phyloP scores from a whole-genome alignment of 1,284 basidiomycete species.

The Boletus semigastroideus region DNA sequence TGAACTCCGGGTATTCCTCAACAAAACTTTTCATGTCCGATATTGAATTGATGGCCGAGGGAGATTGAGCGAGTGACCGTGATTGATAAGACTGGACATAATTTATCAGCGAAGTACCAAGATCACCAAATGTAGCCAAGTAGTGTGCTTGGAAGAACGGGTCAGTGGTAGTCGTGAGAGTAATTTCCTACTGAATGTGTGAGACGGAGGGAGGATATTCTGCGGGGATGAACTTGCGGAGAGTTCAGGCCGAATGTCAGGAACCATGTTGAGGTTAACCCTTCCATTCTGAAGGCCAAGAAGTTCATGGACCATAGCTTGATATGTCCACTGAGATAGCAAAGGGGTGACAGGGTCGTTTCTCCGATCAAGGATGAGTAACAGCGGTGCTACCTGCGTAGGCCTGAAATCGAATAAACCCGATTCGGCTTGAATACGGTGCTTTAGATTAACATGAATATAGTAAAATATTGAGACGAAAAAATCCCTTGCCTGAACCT shows the following conservation, averaged over 20 bases:
- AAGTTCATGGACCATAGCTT: constrained; percentile 99
- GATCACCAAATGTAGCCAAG: constrained; percentile 94
- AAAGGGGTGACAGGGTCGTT: constrained; percentile 98
- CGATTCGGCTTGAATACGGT: constrained; percentile 70
- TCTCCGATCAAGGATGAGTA: constrained; percentile 84
- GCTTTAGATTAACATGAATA: constrained; percentile 41
- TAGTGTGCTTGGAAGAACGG: constrained; percentile 93
- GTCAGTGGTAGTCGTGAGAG: constrained; percentile 89
- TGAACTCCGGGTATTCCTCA: constrained; percentile 98
- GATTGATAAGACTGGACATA: constrained; percentile 96
- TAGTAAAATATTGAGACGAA: background rate
- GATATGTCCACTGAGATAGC: constrained; percentile 99
- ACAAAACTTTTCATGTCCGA: constrained; percentile 98
- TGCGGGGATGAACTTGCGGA: constrained; percentile 51
- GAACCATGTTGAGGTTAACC: constrained; percentile 83
- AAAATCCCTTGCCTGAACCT: constrained; percentile 67
- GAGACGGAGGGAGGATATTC: constrained; percentile 6
- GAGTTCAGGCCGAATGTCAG: constrained; percentile 85
- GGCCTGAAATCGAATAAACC: constrained; percentile 75
- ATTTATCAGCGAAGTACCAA: constrained; percentile 89
- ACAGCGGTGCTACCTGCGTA: constrained; percentile 71
- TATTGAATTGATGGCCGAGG: constrained; percentile 91
- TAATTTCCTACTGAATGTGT: constrained; percentile 73
- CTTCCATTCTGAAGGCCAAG: constrained; percentile 94
- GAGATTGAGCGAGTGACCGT: constrained; percentile 74